phyloP scores from a whole-genome alignment of 2,329 filamentous ascomycete species.

The Trichoderma sp. region DNA sequence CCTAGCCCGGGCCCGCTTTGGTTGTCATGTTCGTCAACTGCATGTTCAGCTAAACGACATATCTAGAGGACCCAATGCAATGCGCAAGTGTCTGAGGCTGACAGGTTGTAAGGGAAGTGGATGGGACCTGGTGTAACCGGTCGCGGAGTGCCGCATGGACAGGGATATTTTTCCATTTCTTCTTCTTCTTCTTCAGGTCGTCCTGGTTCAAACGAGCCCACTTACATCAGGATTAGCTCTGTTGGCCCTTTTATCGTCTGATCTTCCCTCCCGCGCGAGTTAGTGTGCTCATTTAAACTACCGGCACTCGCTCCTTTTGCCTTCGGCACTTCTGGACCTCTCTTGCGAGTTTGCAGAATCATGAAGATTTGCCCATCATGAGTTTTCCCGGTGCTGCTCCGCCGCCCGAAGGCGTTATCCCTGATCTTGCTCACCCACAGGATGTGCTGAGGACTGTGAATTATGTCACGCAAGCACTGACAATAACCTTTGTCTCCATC shows the following conservation, averaged over 20 bases:
- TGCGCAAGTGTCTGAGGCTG: neutral
- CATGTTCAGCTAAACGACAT: neutral
- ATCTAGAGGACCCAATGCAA: neutral
- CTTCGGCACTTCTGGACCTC: neutral
- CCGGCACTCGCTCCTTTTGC: neutral
- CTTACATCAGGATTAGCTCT: neutral
- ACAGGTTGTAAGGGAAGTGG: neutral
- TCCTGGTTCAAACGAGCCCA: neutral
- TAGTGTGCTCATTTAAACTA: neutral
- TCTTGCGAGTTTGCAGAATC: neutral
- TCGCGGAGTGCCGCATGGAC: neutral
- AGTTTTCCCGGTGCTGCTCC: constrained; percentile 30
- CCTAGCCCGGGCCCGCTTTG: constrained; percentile 12
- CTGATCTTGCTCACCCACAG: constrained; percentile 32
- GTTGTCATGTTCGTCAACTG: neutral
- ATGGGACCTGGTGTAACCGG: neutral
- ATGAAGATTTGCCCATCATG: constrained; percentile 22
- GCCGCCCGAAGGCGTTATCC: constrained; percentile 33
- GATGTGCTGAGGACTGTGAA: constrained; percentile 35
- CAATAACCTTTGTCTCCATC: constrained; percentile 32
- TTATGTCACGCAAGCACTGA: constrained; percentile 35
- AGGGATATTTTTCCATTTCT: neutral
- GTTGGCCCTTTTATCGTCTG: neutral
- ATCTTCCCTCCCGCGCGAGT: neutral
- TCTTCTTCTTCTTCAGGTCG: neutral